A percentile compares a stretch with the other conserved stretches of the same genome.
Conservation (phyloP, 352 stramenopile species). For the Phytophthora palmivora region DNA sequence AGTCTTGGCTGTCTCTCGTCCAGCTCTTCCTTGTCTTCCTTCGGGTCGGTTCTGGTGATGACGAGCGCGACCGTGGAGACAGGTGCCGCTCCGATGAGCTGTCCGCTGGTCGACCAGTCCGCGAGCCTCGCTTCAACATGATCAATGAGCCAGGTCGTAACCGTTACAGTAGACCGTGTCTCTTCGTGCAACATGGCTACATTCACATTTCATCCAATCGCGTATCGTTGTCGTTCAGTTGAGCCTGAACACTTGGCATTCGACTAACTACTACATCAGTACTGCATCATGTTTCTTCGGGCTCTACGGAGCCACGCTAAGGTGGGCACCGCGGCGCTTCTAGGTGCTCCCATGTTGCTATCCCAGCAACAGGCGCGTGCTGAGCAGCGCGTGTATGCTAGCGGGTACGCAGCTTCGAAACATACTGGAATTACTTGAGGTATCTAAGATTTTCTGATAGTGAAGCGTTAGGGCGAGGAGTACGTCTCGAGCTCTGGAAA, state of each 20-base stretch:
- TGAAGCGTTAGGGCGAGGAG: constrained; percentile 76
- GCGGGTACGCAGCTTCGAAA: constrained; percentile 46
- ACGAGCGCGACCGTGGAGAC: constrained; percentile 7
- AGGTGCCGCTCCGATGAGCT: constrained; percentile 19
- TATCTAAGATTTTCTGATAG: constrained; percentile 36
- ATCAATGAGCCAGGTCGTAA: too few relatives aligned
- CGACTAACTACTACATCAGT: constrained; percentile 18
- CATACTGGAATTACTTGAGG: background rate
- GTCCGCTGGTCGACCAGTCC: constrained; percentile 1
- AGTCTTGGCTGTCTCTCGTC: constrained; percentile 4
- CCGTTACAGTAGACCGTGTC: too few relatives aligned
- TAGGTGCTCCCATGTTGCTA: constrained; percentile 47
- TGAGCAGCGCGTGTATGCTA: constrained; percentile 75
- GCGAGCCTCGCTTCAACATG: constrained; percentile 30
- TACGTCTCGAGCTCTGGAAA: constrained; percentile 89
- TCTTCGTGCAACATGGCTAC: too few relatives aligned
- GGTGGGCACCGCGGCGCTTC: constrained; percentile 41
- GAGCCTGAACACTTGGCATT: constrained; percentile 17
- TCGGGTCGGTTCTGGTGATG: constrained; percentile 5
- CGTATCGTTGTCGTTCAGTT: constrained; percentile 8
- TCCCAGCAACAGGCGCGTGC: constrained; percentile 37
- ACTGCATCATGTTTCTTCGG: constrained; percentile 51
- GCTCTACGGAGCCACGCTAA: constrained; percentile 41
- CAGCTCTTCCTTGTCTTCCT: constrained; percentile 12
- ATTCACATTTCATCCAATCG: constrained; percentile 17